Percentiles rank a stretch among this genome's conserved stretches.
These are phyloP conservation scores for Saccharomycopsis babjevae DNA, from an alignment of 805 yeast species.

Conservation along the genomic window DNA sequence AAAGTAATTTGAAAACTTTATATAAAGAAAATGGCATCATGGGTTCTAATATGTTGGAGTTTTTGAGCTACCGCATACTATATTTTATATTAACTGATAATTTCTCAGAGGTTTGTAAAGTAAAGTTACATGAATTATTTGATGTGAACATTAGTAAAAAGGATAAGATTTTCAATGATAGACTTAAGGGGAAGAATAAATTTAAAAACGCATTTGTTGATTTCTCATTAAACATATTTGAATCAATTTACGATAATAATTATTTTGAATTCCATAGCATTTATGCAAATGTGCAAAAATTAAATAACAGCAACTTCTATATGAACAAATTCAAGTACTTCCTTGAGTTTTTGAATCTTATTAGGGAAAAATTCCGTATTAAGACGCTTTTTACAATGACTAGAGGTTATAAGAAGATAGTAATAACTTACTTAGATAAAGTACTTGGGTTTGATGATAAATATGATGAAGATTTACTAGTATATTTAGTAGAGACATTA, in stretches of 20 bases:
- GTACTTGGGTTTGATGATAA: constrained; percentile 30
- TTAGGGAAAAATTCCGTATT: constrained; percentile 49
- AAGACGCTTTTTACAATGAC: constrained; percentile 46
- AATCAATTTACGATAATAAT: constrained; percentile 31
- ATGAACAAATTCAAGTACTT: constrained; percentile 3
- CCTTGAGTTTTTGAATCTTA: constrained; percentile 36
- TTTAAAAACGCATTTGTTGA: constrained; percentile 16
- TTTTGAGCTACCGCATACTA: constrained; percentile 59
- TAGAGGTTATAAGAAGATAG: constrained; percentile 42
- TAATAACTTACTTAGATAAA: constrained; percentile 28
- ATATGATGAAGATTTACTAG: constrained; percentile 23
- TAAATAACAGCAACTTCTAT: constrained; percentile 27
- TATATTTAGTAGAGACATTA: constrained; percentile 21
- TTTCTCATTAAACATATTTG: constrained; percentile 30
- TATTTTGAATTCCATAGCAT: constrained; percentile 43
- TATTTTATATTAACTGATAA: constrained; percentile 71
- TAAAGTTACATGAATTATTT: constrained; percentile 23
- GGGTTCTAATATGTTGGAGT: constrained; percentile 42
- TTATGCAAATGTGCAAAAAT: constrained; percentile 30
- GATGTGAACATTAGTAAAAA: not conserved
- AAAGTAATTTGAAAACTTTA: constrained; percentile 60
- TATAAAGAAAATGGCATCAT: constrained; percentile 36
- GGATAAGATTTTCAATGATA: not conserved
- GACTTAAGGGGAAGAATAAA: constrained; percentile 16
- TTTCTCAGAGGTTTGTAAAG: constrained; percentile 40